Conservation (phyloP, 768 basidiomycete species). For the Suillus paluster region DNA sequence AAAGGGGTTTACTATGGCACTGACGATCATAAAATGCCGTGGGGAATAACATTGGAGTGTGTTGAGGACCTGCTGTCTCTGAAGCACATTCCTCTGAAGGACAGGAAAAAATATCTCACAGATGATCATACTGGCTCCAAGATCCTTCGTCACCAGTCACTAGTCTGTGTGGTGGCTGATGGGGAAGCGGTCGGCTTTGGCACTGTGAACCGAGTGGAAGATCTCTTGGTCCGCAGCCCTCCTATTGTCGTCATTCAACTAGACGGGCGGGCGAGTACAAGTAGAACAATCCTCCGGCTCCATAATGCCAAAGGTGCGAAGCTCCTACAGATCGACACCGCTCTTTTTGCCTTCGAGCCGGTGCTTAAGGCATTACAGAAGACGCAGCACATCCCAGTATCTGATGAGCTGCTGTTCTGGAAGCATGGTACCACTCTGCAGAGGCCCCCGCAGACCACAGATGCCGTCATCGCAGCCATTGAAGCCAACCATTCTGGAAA, state of each 20-base stretch:
- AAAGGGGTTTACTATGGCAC: conserved; percentile 37
- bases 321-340: conserved; percentile 59
- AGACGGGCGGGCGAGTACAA: conserved; percentile 43
- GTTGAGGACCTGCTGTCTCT: conserved; percentile 38
- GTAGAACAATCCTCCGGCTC: conserved; percentile 41
- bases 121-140: conserved; percentile 31
- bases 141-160: conserved; percentile 52
- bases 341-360: conserved; percentile 62
- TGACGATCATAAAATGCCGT: conserved; percentile 26
- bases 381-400: conserved; percentile 46
- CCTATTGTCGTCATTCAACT: conserved; percentile 56
- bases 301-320: conserved; percentile 38
- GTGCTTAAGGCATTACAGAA: conserved; percentile 55
- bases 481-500: conserved; percentile 38
- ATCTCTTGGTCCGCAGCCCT: conserved; percentile 44
- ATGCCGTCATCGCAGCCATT: conserved; percentile 28
- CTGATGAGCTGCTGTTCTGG: conserved; percentile 56
- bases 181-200: conserved; percentile 54
- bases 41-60: conserved; percentile 44
- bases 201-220: conserved; percentile 55
- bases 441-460: conserved; percentile 6
- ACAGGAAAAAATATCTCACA: conserved; percentile 40
- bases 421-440: conserved; percentile 22
- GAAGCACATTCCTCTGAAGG: conserved; percentile 30
- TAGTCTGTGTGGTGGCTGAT: conserved; percentile 52